Evolutionary conservation across 2,329 filamentous ascomycete species (phyloP), one percentile per base, ranked within the genome.

Genomic region (Pseudocercospora cruenta): DNA sequence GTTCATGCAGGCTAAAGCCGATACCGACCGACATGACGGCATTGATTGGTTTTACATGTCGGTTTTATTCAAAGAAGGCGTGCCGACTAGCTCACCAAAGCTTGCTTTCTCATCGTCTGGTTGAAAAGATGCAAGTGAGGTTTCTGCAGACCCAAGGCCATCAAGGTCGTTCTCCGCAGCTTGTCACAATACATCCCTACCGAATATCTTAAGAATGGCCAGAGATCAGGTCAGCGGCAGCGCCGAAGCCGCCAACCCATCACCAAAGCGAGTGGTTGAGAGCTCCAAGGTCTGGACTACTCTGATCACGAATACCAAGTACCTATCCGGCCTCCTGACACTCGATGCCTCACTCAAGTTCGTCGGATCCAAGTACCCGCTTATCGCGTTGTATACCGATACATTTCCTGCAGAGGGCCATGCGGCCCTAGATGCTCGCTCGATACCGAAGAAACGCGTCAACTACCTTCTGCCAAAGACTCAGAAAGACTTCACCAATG

Each of bases 361-460:
- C 70, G 81, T 84, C 64, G 78, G 82, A 21, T 89, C 90, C 14
- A 85, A 85, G 60, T 96, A 95, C 78, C 92, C 92, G 2, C 87
- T 96, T 65, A 82, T 96, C 49, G 93, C 89, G 2, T 86, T 97
- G 51, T 94, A 95, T 81, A 96, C 93, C 33, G 88, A 93, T 77
- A 83, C 87, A 36, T 91, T 96, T 76, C 91, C 91, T 0, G 70
- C 82, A 4, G 82, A 87, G 67, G 92, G 90, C 57, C 90, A 89
- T 72, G 83, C 82, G 36, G 91, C 91, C 36, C 87, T 97, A 60
- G 83, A 87, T 22, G 83, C 84, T 6, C 89, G 93, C 70, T 83
- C 85, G 60, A 94, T 96, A 71, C 83, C 88, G 28, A 86, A 86
- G 66, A 88, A 91, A 78, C 86, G 84, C 72, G 88, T 96, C 72